Base-by-base conservation (phyloP, 2,329 filamentous ascomycete genomes). In the Arthrobotrys musiformis region DNA sequence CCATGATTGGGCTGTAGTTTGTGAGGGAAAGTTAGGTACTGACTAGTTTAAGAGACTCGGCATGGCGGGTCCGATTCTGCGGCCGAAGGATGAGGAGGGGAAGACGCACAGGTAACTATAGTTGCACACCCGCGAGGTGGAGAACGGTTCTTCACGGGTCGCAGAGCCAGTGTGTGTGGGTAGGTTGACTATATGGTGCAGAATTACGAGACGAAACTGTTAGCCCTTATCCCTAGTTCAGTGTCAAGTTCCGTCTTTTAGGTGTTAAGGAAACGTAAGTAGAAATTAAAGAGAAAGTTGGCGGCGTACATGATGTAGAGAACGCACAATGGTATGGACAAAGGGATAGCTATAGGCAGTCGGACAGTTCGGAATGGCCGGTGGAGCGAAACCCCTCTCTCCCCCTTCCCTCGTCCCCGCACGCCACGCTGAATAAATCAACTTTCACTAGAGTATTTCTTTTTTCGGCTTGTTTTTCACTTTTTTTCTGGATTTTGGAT, bases 141-240 rank as follows among this genome's bases (percentile, higher is more conserved):
- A 60, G 72, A 46, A 37, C 50, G 64, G 52, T 76, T 46, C 26
- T 69, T 44, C 26, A 54, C 48, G 40, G 72, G 58, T 35, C 72
- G 72, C 46, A 76, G 69, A 70, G 72, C 72, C 40, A 70, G 72
- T 15, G 72, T 76, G 61, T 66, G 66, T 35, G 72, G 72, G 60
- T 76, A 76, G n/a, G 64, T 66, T 42, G 64, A 76, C 72, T 76
- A 69, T 15, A 69, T 22, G 37, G 11, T 30, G 2, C 37, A 72
- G 9, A 33, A 9, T 30, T 64, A 40, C 48, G 33, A 40, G 33
- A 40, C 24, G 28, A 58, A 40, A 40, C 9, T 33, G 63, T 75
- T 63, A 75, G 70, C 63, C 28, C 17, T 24, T 63, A 4, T 37
- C 50, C n/a, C 24, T 30, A 17, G 9, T 9, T 19, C 24, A 11